Evolutionary conservation across 345 rosid genomes (phyloP).

Genomic region (Linum lewisii): DNA sequence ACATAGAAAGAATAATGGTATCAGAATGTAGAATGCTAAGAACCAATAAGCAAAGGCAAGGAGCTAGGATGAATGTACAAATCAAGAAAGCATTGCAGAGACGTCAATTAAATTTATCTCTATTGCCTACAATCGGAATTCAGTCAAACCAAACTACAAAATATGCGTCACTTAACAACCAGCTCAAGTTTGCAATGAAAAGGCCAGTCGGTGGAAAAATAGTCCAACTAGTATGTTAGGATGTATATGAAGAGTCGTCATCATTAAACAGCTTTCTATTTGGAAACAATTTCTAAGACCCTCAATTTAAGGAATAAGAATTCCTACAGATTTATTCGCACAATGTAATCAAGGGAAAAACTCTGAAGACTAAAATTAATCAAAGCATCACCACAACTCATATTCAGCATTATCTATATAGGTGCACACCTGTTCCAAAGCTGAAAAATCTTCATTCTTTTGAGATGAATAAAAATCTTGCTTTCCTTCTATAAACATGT

Average conservation of each 20-base stretch:
- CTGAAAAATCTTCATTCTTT: conserved; percentile 75
- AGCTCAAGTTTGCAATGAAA: background rate
- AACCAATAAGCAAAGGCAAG: background rate
- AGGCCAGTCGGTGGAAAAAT: background rate
- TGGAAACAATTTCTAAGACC: background rate
- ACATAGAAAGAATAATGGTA: background rate
- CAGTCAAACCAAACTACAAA: background rate
- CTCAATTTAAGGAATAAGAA: background rate
- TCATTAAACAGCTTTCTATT: background rate
- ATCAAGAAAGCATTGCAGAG: background rate
- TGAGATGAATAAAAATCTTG: conserved; percentile 42
- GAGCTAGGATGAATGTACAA: background rate
- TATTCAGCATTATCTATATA: background rate
- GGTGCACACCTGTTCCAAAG: conserved; percentile 76
- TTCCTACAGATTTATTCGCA: background rate
- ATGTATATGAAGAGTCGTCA: background rate
- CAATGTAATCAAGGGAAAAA: no score
- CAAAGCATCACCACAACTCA: background rate
- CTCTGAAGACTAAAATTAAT: no score
- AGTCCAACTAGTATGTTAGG: background rate
- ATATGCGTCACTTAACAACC: no score
- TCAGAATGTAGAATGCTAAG: background rate
- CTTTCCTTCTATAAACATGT: conserved; percentile 22
- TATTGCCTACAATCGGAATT: background rate
- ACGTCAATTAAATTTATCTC: no score